Conservation (phyloP, 768 basidiomycete species). For the Lactarius sanguifluus region DNA sequence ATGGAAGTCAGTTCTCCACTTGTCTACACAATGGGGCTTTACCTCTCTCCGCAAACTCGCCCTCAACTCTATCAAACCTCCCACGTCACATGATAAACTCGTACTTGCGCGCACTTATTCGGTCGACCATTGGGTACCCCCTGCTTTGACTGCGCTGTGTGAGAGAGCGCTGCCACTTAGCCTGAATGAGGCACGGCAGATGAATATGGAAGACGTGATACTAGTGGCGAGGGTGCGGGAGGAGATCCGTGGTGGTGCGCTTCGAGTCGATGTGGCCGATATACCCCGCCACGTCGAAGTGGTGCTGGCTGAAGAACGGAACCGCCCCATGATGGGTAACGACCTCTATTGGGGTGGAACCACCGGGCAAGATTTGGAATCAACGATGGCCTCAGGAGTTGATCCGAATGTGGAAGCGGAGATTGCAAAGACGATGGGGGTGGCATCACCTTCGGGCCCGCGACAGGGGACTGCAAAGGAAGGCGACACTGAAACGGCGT, state of each 20-base stretch:
- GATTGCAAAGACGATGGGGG: background rate
- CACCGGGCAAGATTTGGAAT: background rate
- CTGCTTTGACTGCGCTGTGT: conserved; percentile 24
- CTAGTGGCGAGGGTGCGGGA: conserved; percentile 5
- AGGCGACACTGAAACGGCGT: background rate
- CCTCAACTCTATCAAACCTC: conserved; percentile 1
- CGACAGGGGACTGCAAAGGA: background rate
- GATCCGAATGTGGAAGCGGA: background rate
- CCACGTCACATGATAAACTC: conserved; percentile 10
- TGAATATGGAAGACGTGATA: conserved; percentile 23
- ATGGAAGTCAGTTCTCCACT: conserved; percentile 33
- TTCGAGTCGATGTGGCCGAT: conserved; percentile 4
- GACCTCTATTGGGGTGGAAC: background rate
- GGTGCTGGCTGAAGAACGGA: background rate
- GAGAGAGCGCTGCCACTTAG: conserved; percentile 13
- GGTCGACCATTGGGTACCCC: conserved; percentile 20
- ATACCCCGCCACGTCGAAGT: conserved; percentile 6
- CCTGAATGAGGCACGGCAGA: conserved; percentile 18
- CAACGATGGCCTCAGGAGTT: background rate
- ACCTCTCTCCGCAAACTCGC: conserved; percentile 23
- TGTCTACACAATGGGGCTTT: conserved; percentile 35
- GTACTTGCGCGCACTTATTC: conserved; percentile 13
- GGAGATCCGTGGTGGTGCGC: background rate
- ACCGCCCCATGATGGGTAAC: background rate
- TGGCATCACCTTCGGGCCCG: background rate